phyloP scores from a whole-genome alignment of 768 basidiomycete species.

The Nidularia pulvinata region DNA sequence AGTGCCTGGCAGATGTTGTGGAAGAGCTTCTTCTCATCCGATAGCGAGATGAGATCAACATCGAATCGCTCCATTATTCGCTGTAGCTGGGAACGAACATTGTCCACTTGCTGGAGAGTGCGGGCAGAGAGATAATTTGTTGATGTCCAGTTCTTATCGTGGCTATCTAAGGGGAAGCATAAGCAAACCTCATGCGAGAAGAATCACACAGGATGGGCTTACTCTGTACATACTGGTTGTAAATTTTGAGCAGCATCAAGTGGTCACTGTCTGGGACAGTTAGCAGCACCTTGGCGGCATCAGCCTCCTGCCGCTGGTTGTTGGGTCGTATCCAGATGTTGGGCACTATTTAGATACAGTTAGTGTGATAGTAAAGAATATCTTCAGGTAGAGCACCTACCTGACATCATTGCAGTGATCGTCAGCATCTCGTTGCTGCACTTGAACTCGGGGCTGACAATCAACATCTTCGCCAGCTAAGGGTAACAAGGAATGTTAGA shows the following conservation, averaged over 20 bases:
- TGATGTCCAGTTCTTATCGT: constrained; percentile 91
- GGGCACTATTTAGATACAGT: constrained; percentile 56
- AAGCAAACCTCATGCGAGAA: background rate
- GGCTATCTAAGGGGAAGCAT: constrained; percentile 47
- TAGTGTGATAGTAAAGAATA: background rate
- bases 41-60: constrained; percentile 67
- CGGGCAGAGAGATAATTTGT: constrained; percentile 83
- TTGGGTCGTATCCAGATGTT: constrained; percentile 95
- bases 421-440: constrained; percentile 96
- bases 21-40: constrained; percentile 72
- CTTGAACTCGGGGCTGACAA: constrained; percentile 91
- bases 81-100: constrained; percentile 87
- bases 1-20: constrained; percentile 79
- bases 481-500: constrained; percentile 1
- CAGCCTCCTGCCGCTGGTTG: constrained; percentile 87
- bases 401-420: constrained; percentile 95
- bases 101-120: constrained; percentile 88
- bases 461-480: constrained; percentile 90
- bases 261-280: constrained; percentile 97
- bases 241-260: constrained; percentile 92
- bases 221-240: constrained; percentile 90
- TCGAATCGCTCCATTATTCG: constrained; percentile 92
- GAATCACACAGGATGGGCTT: constrained; percentile 18
- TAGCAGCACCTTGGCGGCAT: constrained; percentile 85
- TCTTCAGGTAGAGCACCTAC: constrained; percentile 35